Base-by-base conservation (phyloP, 495 filamentous ascomycete genomes). In the Cryomyces minteri region DNA sequence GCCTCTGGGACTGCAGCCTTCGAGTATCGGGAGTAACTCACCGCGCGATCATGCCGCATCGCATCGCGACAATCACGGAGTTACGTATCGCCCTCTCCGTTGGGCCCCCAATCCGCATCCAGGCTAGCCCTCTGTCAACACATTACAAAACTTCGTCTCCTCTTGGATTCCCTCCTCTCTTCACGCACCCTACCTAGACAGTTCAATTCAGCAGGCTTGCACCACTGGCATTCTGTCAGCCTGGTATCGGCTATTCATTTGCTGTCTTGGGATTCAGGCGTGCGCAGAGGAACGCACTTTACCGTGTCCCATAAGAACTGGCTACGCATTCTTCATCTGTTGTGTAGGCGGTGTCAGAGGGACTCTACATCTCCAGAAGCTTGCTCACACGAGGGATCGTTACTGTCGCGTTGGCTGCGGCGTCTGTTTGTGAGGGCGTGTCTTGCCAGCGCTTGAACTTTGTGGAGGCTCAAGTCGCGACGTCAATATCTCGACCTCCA, bases 271-370 rank as follows among this genome's bases (percentile, higher is more conserved):
- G 50, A 53, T 53, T 53, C 37, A 28, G 50, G 7, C 47, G 36
- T 42, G 50, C 50, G 50, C 29, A 53, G 50, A 53, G 7, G 47
- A 33, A 53, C 5, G 9, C 8, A 29, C 40, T 25, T 32, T 30
- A 8, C 30, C 8, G 36, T 38, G 38, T 52, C 10, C 50, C 46
- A 49, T 53, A 49, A 53, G 50, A 53, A 45, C 50, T 53, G 50
- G 50, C 50, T 43, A 44, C 18, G 44, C 43, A 49, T 46, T 42
- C 3, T 47, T 31, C 12, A 32, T 25, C 41, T 39, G 50, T 53
- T 50, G 47, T 41, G 36, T 42, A 43, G 51, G 51, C 51, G 51
- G 51, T 40, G 51, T 53, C 51, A 53, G 48, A 53, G 48, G 51
- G 32, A 50, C 39, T 43, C 8, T 31, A 53, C 51, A 53, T 50